Evolutionary conservation across 306 rosid species (phyloP), one percentile per base, ranked within the genome.

Genomic region (Vigna hirtella): DNA sequence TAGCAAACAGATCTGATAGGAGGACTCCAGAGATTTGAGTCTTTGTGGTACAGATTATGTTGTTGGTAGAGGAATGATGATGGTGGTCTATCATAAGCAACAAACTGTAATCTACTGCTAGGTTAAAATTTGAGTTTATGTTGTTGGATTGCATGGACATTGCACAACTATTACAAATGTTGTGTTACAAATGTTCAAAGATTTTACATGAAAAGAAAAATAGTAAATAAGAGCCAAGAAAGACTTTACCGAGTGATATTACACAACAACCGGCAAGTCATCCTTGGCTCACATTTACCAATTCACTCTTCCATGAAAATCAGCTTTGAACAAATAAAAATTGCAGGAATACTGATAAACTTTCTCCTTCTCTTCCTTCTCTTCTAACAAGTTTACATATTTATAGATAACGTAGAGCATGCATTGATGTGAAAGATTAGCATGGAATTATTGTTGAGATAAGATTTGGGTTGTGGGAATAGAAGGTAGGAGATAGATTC

Each of bases 251-350:
- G 32, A n/a, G 0, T 16, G 56, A 4, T 30, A 10, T n/a, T 16
- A 7, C 0, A 30, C 30, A 45, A 30, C 30, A 45, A 20, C 83
- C 83, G 71, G 55, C 77, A 70, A 79, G 78, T 53, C 79, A 80
- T 80, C 68, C 83, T 73, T 73, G 74, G 69, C 83, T 64, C 83
- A 80, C 17, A 80, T 40, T 12, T 24, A 13, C 68, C 28, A 6
- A 14, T 48, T 10, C 51, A 65, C 61, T 42, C 28, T 40, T 17
- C 32, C 47, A 16, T 18, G 49, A 30, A 70, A 70, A 51, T 15
- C 30, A 30, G 2, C 47, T 30, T 32, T 30, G 32, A 34, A 70
- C 75, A 70, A 32, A 30, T 30, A 0, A 4, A 30, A 26, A 32
- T 32, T 20, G 16, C 16, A 9, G 4, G 32, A 7, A 18, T 6